A percentile compares a stretch with the other conserved stretches of the same genome.
phyloP scores from a whole-genome alignment of 2,329 filamentous ascomycete species.

The Colletotrichum sp. region DNA sequence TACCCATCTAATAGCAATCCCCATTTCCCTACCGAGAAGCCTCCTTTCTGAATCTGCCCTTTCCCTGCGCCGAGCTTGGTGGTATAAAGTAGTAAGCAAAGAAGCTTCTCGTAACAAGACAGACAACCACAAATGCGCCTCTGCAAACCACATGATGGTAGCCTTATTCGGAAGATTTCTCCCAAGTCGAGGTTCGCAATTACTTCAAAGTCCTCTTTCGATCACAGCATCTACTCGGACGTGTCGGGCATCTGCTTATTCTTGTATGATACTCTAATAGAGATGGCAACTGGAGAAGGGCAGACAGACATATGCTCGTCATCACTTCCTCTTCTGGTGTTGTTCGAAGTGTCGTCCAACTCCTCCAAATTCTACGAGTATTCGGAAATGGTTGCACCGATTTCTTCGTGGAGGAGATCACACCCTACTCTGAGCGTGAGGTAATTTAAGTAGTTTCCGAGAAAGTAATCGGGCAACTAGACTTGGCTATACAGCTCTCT shows the following conservation, averaged over 20 bases:
- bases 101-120: background rate
- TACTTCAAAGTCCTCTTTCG: too few relatives aligned
- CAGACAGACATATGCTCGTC: background rate
- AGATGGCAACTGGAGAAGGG: background rate
- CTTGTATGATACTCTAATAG: background rate
- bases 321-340: fast-evolving
- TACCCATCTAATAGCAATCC: fast-evolving
- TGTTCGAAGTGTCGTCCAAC: background rate
- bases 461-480: too few relatives aligned
- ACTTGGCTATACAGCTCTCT: too few relatives aligned
- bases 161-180: fast-evolving
- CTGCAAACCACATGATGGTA: background rate
- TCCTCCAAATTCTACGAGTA: fast-evolving
- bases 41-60: fast-evolving
- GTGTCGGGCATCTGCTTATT: fast-evolving
- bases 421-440: fast-evolving
- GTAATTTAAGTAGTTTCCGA: too few relatives aligned
- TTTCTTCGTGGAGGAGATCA: background rate
- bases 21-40: background rate
- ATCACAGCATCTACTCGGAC: fast-evolving
- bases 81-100: background rate
- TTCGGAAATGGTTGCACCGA: too few relatives aligned
- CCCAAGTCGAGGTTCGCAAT: background rate
- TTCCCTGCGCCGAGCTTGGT: background rate
- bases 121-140: background rate